These are phyloP conservation scores for Penicillium diatomitis DNA, from an alignment of 495 filamentous ascomycete species.

Conservation along the genomic window DNA sequence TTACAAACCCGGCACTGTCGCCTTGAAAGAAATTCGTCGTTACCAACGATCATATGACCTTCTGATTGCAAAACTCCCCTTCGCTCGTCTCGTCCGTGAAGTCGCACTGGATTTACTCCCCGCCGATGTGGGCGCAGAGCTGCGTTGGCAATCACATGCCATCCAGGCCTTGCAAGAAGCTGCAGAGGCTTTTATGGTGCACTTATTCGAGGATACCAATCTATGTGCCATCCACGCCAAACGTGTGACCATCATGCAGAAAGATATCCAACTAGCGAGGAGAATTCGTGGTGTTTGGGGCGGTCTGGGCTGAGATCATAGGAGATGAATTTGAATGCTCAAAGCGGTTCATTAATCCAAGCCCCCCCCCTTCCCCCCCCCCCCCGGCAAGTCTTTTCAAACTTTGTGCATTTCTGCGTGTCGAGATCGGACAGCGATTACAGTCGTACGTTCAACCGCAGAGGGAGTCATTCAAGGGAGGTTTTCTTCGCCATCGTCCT, in stretches of 20 bases:
- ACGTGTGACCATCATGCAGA: slow-evolving; percentile 95
- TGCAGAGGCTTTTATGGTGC: slow-evolving; percentile 84
- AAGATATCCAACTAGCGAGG: slow-evolving; percentile 85
- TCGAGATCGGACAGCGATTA: too few relatives aligned
- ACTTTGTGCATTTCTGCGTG: too few relatives aligned
- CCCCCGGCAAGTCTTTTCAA: too few relatives aligned
- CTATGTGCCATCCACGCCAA: slow-evolving; percentile 94
- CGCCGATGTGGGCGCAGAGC: slow-evolving; percentile 42
- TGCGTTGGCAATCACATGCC: slow-evolving; percentile 89
- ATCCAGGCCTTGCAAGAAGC: slow-evolving; percentile 87
- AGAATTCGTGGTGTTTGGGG: slow-evolving; percentile 69
- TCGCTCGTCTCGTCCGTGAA: slow-evolving; percentile 83
- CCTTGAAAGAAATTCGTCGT: slow-evolving; percentile 75
- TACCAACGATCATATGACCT: slow-evolving; percentile 80
- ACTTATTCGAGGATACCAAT: slow-evolving; percentile 93
- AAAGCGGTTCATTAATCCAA: too few relatives aligned
- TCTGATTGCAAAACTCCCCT: slow-evolving; percentile 72
- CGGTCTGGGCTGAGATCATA: slow-evolving; percentile 40
- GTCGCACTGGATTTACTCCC: slow-evolving; percentile 55
- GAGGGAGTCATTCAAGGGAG: too few relatives aligned
- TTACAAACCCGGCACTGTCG: slow-evolving; percentile 78
- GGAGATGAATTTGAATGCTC: too few relatives aligned
- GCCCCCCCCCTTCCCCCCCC: too few relatives aligned
- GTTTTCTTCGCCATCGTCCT: too few relatives aligned
- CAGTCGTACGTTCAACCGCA: neutral